A percentile compares a stretch with the other conserved stretches of the same genome.
These are phyloP conservation scores for Ogataea chonburiensis DNA, from an alignment of 805 yeast species.

Conservation along the genomic window DNA sequence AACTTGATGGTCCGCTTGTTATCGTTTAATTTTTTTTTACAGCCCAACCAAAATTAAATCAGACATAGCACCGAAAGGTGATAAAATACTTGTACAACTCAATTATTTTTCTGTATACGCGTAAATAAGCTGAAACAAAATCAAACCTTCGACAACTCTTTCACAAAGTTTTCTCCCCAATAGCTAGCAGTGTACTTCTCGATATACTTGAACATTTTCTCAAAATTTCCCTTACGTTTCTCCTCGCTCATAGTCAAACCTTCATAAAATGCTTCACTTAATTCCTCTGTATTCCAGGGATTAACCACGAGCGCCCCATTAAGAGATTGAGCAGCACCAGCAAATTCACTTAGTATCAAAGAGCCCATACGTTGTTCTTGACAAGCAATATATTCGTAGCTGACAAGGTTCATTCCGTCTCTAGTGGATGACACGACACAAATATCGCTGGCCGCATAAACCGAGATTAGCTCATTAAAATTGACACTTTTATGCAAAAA, in stretches of 20 bases:
- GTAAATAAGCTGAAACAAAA: conserved; percentile 6
- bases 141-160: conserved; percentile 60
- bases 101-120: neutral
- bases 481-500: conserved; percentile 90
- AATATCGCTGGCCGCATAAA: conserved; percentile 83
- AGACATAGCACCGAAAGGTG: no score
- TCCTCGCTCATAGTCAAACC: conserved; percentile 83
- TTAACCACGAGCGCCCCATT: conserved; percentile 93
- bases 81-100: no score
- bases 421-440: conserved; percentile 93
- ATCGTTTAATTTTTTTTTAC: conserved; percentile 10
- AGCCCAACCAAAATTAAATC: conserved; percentile 6
- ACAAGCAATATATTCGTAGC: conserved; percentile 96
- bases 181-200: conserved; percentile 91
- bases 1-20: conserved; percentile 2
- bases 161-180: conserved; percentile 97
- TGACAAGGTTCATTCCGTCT: conserved; percentile 97
- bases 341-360: conserved; percentile 86
- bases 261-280: conserved; percentile 81
- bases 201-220: conserved; percentile 81
- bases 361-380: conserved; percentile 82
- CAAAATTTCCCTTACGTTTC: conserved; percentile 74
- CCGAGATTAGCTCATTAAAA: conserved; percentile 86
- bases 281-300: conserved; percentile 98
- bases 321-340: conserved; percentile 98